Base-by-base conservation (phyloP, 2,329 filamentous ascomycete genomes). In the Leptographium wingfieldii region DNA sequence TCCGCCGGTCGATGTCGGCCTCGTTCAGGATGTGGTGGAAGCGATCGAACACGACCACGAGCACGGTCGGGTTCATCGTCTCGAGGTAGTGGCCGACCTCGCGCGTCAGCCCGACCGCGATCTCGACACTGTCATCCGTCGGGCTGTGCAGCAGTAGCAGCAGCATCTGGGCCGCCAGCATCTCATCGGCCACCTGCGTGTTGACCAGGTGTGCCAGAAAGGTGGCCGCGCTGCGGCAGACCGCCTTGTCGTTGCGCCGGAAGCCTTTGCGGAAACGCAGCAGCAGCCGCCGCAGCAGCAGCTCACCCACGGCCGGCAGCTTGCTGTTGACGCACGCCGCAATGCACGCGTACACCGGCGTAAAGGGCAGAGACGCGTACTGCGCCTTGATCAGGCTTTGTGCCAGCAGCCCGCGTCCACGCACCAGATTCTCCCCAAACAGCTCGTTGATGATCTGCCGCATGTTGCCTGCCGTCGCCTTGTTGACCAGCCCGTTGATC, bases 401-500 rank as follows among this genome's bases (percentile, higher is more conserved):
- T 74, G 92, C 96, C 73, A 97, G 96, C 62, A 99, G 75, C 25
- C 94, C 94, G 62, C 94, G 82, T 7, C 94, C 94, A 61, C 94
- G 86, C 49, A 99, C 80, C 67, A 99, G 74, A 71, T 99, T 99
- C 78, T 99, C 94, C 56, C 85, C 84, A 73, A 99, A 99, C 54
- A 99, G 79, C 74, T 99, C 94, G 1, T 92, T 92, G 29, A 97
- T 91, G 63, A 99, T 96, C 69, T 88, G 83, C 74, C 99, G 97
- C 80, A 99, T 97, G 73, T 99, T 99, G 40, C 88, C 90, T 60
- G 92, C 89, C 74, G 97, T 97, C 78, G 96, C 88, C 78, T 99
- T 99, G 81, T 99, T 99, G 80, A 99, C 96, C 65, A 99, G 77
- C 67, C 94, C 94, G 71, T 99, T 97, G 75, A 99, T 96, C 56